Evolutionary conservation across 345 rosid species (phyloP).

Genomic region (Salix viminalis): DNA sequence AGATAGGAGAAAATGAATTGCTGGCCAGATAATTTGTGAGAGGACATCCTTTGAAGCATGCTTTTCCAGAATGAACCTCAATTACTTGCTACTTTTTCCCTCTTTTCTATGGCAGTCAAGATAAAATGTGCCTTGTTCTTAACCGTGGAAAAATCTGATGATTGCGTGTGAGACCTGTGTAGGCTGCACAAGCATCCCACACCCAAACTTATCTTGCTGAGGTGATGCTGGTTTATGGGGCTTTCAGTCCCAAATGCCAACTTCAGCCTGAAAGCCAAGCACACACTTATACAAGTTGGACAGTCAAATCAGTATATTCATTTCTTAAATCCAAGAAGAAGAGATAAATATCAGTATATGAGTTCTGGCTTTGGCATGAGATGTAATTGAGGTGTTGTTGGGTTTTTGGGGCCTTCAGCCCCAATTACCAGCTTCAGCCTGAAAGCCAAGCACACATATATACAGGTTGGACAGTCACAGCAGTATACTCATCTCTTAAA

Average conservation of each 20-base stretch:
- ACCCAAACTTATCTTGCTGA: not conserved
- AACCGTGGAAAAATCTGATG: not conserved
- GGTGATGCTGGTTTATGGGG: not conserved
- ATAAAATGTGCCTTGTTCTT: not conserved
- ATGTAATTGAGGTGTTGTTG: not conserved
- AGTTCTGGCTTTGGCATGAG: not conserved
- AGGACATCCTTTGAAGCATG: not conserved
- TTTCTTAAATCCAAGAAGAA: not conserved
- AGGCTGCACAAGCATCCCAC: not conserved
- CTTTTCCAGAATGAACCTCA: not conserved
- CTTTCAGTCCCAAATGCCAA: not conserved
- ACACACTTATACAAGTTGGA: not conserved
- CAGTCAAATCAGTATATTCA: not conserved
- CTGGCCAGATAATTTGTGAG: not conserved
- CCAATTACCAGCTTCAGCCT: not conserved
- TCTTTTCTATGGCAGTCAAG: not conserved
- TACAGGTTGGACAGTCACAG: not conserved
- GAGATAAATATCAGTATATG: not conserved
- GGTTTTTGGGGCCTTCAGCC: not conserved
- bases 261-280: not conserved
- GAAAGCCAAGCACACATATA: not conserved
- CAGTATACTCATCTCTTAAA: not conserved
- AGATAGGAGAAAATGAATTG: conserved; percentile 1
- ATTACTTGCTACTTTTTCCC: not conserved
- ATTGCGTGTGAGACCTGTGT: not conserved